Evolutionary conservation across 2,329 filamentous ascomycete genomes (phyloP).

Genomic region (Pseudogymnoascus sp.): DNA sequence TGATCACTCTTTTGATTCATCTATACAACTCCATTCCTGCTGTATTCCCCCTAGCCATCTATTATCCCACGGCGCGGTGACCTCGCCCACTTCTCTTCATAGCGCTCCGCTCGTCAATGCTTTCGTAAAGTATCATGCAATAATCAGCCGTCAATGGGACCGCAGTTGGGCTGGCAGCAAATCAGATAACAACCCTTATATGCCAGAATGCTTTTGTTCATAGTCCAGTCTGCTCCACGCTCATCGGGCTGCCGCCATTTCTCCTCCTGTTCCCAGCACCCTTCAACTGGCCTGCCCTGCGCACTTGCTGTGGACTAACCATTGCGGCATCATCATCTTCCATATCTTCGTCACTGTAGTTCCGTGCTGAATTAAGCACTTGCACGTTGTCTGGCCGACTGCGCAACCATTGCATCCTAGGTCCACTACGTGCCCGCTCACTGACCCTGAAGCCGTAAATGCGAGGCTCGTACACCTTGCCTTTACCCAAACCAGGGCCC

Average conservation of each 20-base stretch:
- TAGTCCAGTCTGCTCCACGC: conserved; percentile 19
- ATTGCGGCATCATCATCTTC: conserved; percentile 49
- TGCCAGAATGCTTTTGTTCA: conserved; percentile 5
- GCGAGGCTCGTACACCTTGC: conserved; percentile 84
- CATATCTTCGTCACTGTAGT: conserved; percentile 45
- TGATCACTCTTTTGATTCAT: conserved; percentile 9
- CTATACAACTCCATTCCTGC: conserved; percentile 8
- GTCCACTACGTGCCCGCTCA: conserved; percentile 80
- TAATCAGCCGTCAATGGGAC: conserved; percentile 3
- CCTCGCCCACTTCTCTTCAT: conserved; percentile 2
- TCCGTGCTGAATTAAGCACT: conserved; percentile 73
- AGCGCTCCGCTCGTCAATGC: conserved; percentile 6
- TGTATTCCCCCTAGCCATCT: background rate
- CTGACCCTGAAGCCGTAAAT: conserved; percentile 97
- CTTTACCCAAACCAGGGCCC: conserved; percentile 73
- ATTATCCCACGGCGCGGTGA: conserved; percentile 7
- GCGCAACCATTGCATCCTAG: conserved; percentile 94
- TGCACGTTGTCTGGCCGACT: conserved; percentile 72
- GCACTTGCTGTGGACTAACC: conserved; percentile 23
- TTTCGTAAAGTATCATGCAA: conserved; percentile 8
- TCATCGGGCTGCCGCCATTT: conserved; percentile 29
- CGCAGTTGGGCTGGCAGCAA: background rate
- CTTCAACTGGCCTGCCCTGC: conserved; percentile 12
- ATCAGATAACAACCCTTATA: conserved; percentile 8
- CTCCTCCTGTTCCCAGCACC: conserved; percentile 9